Percentiles rank a stretch among this genome's conserved stretches.
These are phyloP conservation scores for Candida glucosophila DNA, from an alignment of 1,139 yeast species.

Conservation along the genomic window DNA sequence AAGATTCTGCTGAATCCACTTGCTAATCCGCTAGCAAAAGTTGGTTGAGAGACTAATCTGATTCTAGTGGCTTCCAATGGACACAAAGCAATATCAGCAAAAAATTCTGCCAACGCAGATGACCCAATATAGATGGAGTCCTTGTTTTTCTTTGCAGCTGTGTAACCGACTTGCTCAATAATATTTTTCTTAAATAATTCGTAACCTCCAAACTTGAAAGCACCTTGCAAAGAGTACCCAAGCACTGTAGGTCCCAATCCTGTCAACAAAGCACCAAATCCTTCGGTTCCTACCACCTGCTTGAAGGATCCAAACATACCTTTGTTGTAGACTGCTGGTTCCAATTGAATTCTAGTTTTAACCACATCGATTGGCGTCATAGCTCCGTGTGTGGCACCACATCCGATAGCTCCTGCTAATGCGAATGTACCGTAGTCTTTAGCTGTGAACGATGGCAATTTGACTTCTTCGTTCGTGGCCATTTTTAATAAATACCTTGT, in stretches of 20 bases:
- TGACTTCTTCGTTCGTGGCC: slow-evolving; percentile 15
- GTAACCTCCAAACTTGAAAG: slow-evolving; percentile 87
- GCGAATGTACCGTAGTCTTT: slow-evolving; percentile 75
- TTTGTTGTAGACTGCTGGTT: slow-evolving; percentile 74
- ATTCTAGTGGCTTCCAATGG: slow-evolving; percentile 89
- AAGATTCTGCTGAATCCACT: slow-evolving; percentile 82
- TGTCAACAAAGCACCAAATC: slow-evolving; percentile 79
- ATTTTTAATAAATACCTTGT: slow-evolving; percentile 16
- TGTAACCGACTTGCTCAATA: slow-evolving; percentile 66
- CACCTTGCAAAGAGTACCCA: slow-evolving; percentile 86
- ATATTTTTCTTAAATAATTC: slow-evolving; percentile 77
- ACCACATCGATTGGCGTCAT: slow-evolving; percentile 85
- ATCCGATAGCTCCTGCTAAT: slow-evolving; percentile 82
- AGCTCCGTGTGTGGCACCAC: slow-evolving; percentile 86
- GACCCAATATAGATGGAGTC: slow-evolving; percentile 72
- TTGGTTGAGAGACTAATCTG: slow-evolving; percentile 85
- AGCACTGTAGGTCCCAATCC: slow-evolving; percentile 82
- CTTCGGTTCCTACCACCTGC: slow-evolving; percentile 60
- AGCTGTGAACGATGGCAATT: slow-evolving; percentile 49
- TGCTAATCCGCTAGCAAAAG: slow-evolving; percentile 74
- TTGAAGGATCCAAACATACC: slow-evolving; percentile 77
- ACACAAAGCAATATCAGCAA: slow-evolving; percentile 82
- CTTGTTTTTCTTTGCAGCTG: slow-evolving; percentile 66
- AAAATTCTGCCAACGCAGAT: slow-evolving; percentile 81
- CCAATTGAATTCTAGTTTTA: slow-evolving; percentile 77